Evolutionary conservation across 352 stramenopile genomes (phyloP).

Genomic region (Pythium utonaiense): DNA sequence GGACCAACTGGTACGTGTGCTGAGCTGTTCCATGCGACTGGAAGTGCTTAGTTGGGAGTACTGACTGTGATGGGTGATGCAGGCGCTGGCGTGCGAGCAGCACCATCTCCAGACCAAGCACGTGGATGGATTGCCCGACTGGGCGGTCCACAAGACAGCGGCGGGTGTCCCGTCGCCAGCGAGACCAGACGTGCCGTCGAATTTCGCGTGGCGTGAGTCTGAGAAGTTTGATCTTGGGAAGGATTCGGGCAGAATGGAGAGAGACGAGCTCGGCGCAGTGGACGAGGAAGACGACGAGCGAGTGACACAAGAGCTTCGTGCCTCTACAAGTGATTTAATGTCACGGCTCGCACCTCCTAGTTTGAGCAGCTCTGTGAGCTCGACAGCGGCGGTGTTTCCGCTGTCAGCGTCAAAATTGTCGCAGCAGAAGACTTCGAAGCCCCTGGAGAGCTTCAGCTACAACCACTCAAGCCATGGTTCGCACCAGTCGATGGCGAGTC

Average conservation of each 20-base stretch:
- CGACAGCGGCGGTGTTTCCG: background rate
- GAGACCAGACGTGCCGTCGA: slow-evolving; percentile 25
- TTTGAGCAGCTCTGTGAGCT: background rate
- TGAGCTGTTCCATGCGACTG: too few relatives aligned
- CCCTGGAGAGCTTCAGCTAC: background rate
- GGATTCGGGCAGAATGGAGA: background rate
- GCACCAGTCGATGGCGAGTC: background rate
- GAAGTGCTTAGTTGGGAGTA: too few relatives aligned
- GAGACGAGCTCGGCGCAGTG: background rate
- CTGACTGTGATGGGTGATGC: too few relatives aligned
- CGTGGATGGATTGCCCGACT: slow-evolving; percentile 47
- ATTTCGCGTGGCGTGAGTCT: slow-evolving; percentile 48
- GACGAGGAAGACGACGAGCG: background rate
- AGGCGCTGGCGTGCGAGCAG: slow-evolving; percentile 55
- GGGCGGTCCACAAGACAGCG: slow-evolving; percentile 27
- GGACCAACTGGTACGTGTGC: slow-evolving; percentile 25
- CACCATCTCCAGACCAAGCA: slow-evolving; percentile 43
- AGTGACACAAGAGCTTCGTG: slow-evolving; percentile 7
- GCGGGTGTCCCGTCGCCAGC: slow-evolving; percentile 35
- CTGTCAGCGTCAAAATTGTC: background rate
- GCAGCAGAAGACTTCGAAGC: too few relatives aligned
- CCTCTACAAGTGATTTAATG: slow-evolving; percentile 15
- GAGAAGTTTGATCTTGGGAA: background rate
- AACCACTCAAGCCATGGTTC: background rate
- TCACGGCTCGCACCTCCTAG: slow-evolving; percentile 3